Evolutionary conservation across 768 basidiomycete genomes (phyloP).

Genomic region (Psilocybe azurescens): DNA sequence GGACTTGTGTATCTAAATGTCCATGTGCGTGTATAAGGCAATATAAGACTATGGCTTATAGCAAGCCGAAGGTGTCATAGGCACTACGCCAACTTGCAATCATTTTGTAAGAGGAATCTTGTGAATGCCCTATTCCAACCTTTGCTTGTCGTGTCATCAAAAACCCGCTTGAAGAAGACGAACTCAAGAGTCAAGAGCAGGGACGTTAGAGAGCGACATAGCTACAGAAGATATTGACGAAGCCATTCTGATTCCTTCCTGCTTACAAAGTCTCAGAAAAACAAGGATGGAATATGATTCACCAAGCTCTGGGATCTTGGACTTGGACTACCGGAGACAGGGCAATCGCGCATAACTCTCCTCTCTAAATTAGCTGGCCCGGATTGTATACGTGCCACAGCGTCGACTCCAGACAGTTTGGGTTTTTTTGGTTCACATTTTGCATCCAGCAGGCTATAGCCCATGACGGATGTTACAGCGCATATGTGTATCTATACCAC

Average conservation of each 20-base stretch:
- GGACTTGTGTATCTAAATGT: too few species aligned
- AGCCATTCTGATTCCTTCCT: background rate
- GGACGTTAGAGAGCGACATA: background rate
- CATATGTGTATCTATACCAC: too few species aligned
- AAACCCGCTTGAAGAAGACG: background rate
- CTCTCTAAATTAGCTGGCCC: background rate
- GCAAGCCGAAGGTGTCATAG: too few species aligned
- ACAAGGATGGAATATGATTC: background rate
- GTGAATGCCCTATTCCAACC: background rate
- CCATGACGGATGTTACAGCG: too few species aligned
- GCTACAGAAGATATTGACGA: background rate
- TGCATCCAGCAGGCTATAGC: too few species aligned
- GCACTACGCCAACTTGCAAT: too few species aligned
- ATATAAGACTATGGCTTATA: too few species aligned
- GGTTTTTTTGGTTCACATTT: too few species aligned
- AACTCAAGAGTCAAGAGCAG: background rate
- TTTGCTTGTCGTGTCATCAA: background rate
- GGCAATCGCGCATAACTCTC: background rate
- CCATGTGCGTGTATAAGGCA: too few species aligned
- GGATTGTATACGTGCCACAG: background rate
- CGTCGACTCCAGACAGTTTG: background rate
- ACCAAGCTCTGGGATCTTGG: background rate
- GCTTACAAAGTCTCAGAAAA: background rate
- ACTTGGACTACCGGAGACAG: background rate
- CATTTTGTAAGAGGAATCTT: background rate